Percentiles rank a stretch among this genome's conserved stretches.
phyloP scores from a whole-genome alignment of 2,329 filamentous ascomycete genomes.

The Monosporascus sp. region DNA sequence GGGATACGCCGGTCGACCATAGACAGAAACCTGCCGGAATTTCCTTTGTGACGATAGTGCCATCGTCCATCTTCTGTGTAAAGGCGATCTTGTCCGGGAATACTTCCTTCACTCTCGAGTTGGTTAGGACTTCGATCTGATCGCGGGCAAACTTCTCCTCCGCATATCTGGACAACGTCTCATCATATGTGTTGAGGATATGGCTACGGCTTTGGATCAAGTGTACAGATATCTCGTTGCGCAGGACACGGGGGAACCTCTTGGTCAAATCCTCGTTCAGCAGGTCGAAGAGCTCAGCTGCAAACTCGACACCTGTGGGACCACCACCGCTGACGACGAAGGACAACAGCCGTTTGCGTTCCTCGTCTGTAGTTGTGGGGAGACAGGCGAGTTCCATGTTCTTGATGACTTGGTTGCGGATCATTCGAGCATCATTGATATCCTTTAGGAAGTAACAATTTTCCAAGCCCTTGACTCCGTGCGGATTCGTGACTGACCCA shows the following conservation, averaged over 20 bases:
- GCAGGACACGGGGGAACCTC: slow-evolving; percentile 82
- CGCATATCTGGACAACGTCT: slow-evolving; percentile 86
- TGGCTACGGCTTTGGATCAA: slow-evolving; percentile 92
- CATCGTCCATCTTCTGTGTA: slow-evolving; percentile 71
- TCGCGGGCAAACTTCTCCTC: slow-evolving; percentile 89
- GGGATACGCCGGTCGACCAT: slow-evolving; percentile 94
- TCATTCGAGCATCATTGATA: slow-evolving; percentile 83
- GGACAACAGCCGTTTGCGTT: slow-evolving; percentile 79
- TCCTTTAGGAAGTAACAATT: slow-evolving; percentile 94
- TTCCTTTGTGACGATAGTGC: slow-evolving; percentile 77
- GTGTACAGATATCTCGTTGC: slow-evolving; percentile 96
- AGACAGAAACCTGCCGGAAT: slow-evolving; percentile 93
- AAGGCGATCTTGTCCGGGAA: slow-evolving; percentile 79
- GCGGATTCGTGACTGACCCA: slow-evolving; percentile 87
- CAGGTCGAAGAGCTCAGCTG: slow-evolving; percentile 91
- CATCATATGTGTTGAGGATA: slow-evolving; percentile 97
- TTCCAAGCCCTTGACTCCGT: slow-evolving; percentile 91
- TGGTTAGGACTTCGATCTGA: slow-evolving; percentile 85
- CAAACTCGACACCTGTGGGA: slow-evolving; percentile 95
- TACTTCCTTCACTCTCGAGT: slow-evolving; percentile 89
- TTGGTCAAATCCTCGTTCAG: slow-evolving; percentile 86
- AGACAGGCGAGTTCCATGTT: slow-evolving; percentile 89
- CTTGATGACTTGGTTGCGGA: slow-evolving; percentile 80
- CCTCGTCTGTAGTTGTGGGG: slow-evolving; percentile 86
- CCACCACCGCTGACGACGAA: slow-evolving; percentile 96